These are phyloP conservation scores for Colletotrichum orchidophilum DNA, from an alignment of 2,329 filamentous ascomycete genomes.

Conservation along the genomic window DNA sequence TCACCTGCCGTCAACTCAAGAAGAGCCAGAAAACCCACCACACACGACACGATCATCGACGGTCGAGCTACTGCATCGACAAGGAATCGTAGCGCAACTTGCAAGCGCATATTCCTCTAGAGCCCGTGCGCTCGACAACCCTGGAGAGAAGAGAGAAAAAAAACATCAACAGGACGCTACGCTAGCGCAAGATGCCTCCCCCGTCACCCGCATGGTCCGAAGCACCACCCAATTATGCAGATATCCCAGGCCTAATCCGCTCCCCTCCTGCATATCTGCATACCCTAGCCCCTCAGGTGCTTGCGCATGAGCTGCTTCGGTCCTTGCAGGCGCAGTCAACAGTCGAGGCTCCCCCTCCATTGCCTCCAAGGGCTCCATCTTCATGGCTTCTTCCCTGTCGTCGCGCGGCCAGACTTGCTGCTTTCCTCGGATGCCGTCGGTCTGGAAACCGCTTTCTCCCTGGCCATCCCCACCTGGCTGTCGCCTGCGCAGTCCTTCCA, in stretches of 20 bases:
- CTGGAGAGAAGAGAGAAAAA: not conserved
- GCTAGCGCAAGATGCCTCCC: conserved; percentile 27
- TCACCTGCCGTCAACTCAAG: not conserved
- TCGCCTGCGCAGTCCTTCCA: not conserved
- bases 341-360: not conserved
- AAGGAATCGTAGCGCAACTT: conserved; percentile 22
- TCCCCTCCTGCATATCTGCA: not conserved
- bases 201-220: conserved; percentile 24
- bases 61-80: conserved; percentile 26
- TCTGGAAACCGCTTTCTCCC: conserved; percentile 26
- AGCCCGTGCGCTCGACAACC: conserved; percentile 16
- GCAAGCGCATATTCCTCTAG: conserved; percentile 15
- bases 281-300: not conserved
- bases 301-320: conserved; percentile 23
- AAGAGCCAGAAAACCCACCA: conserved; percentile 5
- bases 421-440: conserved; percentile 24
- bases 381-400: conserved; percentile 1
- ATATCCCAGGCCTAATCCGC: conserved; percentile 5
- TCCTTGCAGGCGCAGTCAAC: conserved; percentile 20
- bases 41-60: conserved; percentile 14
- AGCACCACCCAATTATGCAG: conserved; percentile 16
- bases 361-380: too few relatives aligned
- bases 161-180: not conserved
- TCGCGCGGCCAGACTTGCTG: conserved; percentile 5
- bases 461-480: conserved; percentile 14